Percentiles rank a stretch among this genome's conserved stretches.
phyloP scores from a whole-genome alignment of 306 rosid species.

The Ammopiptanthus mongolicus region DNA sequence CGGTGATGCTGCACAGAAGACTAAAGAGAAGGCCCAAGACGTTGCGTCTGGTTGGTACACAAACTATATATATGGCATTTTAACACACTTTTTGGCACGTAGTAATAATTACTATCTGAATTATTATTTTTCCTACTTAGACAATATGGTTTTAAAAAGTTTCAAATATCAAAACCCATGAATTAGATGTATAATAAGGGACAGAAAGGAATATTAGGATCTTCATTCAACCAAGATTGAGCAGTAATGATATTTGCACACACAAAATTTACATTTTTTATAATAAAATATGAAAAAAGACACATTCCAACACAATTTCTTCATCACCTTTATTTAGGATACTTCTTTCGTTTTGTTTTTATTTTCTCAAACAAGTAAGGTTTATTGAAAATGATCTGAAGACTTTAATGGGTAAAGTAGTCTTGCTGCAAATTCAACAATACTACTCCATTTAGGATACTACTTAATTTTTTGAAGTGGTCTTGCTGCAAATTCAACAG shows the following conservation, averaged over 20 bases:
- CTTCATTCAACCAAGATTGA: neutral
- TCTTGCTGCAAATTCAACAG: neutral
- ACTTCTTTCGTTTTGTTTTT: neutral
- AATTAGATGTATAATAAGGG: neutral
- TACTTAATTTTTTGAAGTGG: too few species aligned
- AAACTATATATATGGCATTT: neutral
- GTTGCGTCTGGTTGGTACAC: conserved; percentile 49
- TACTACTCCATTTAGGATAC: too few species aligned
- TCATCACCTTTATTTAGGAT: neutral
- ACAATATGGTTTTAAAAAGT: neutral
- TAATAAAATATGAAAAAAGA: too few species aligned
- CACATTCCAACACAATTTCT: too few species aligned
- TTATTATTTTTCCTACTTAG: neutral
- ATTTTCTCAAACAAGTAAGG: neutral
- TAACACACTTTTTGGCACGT: neutral
- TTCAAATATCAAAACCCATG: neutral
- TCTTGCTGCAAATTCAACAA: neutral
- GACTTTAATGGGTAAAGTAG: neutral
- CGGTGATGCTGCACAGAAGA: neutral
- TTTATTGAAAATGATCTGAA: too few species aligned
- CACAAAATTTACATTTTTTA: too few species aligned
- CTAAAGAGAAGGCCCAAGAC: conserved; percentile 25
- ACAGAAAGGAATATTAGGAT: too few species aligned
- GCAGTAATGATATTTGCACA: neutral
- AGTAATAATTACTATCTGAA: neutral